Percentiles rank a stretch among this genome's conserved stretches.
phyloP scores from a whole-genome alignment of 495 filamentous ascomycete species.

The Penicillium tannophilum region DNA sequence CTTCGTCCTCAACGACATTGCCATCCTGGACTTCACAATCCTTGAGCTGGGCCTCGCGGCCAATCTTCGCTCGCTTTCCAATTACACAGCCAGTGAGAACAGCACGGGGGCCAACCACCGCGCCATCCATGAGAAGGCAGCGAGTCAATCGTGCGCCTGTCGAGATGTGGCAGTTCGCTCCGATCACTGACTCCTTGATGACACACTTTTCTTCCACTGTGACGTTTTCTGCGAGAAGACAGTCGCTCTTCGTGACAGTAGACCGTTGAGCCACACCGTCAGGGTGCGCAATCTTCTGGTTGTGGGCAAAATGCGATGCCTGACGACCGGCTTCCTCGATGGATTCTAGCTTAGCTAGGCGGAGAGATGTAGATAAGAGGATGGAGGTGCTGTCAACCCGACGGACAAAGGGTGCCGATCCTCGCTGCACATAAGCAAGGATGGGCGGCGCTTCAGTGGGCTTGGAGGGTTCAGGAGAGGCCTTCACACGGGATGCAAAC shows the following conservation, averaged over 20 bases:
- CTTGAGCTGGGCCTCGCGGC: conserved; percentile 71
- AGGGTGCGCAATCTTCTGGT: conserved; percentile 77
- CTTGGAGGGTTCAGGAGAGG: conserved; percentile 17
- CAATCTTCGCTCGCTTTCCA: conserved; percentile 73
- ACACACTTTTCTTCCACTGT: conserved; percentile 78
- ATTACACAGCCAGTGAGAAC: conserved; percentile 81
- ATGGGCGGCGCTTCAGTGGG: conserved; percentile 60
- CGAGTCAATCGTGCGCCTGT: conserved; percentile 75
- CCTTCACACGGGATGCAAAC: conserved; percentile 50
- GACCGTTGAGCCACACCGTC: conserved; percentile 72
- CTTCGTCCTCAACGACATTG: conserved; percentile 75
- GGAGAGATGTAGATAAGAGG: conserved; percentile 78
- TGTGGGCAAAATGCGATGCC: conserved; percentile 71
- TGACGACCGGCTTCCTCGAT: conserved; percentile 63
- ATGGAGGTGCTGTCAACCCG: conserved; percentile 85
- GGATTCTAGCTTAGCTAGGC: conserved; percentile 75
- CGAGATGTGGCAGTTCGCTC: conserved; percentile 80
- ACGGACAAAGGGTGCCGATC: conserved; percentile 64
- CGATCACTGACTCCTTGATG: conserved; percentile 89
- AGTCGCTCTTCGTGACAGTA: conserved; percentile 75
- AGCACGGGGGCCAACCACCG: conserved; percentile 73
- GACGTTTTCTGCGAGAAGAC: conserved; percentile 80
- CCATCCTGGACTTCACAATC: conserved; percentile 93
- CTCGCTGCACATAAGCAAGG: conserved; percentile 71
- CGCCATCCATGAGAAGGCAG: conserved; percentile 90